Conservation (phyloP, 1,139 yeast genomes). For the Blastobotrys ciferrii region DNA sequence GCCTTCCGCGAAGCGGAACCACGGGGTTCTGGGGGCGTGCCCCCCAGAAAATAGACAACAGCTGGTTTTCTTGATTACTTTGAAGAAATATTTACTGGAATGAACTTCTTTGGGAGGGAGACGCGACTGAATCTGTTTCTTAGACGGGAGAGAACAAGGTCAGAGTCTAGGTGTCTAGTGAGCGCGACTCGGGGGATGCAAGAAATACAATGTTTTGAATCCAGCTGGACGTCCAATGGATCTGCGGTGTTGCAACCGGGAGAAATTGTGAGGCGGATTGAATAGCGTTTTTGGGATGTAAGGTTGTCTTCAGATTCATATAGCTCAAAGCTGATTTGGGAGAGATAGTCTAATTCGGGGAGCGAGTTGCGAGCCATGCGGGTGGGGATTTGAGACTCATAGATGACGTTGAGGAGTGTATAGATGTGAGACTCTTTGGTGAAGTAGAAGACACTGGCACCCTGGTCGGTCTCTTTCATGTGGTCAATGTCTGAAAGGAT, state of each 20-base stretch:
- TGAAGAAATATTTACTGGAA: conserved; percentile 37
- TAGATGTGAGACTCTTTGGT: conserved; percentile 97
- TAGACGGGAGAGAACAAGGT: conserved; percentile 78
- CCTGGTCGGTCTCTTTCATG: conserved; percentile 73
- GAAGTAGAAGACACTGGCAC: conserved; percentile 85
- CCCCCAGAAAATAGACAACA: too few relatives aligned
- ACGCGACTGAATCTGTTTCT: conserved; percentile 84
- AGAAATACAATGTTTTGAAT: conserved; percentile 93
- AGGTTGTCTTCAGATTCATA: conserved; percentile 67
- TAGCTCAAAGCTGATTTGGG: conserved; percentile 91
- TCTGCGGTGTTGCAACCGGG: conserved; percentile 99
- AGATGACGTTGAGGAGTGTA: conserved; percentile 83
- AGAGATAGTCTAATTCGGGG: conserved; percentile 92
- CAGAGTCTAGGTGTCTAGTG: conserved; percentile 92
- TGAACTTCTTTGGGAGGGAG: conserved; percentile 66
- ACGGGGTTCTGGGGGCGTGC: too few relatives aligned
- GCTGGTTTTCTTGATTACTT: too few relatives aligned
- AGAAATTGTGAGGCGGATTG: conserved; percentile 82
- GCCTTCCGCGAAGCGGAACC: too few relatives aligned
- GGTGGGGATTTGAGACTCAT: conserved; percentile 93
- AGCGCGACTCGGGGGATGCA: conserved; percentile 88
- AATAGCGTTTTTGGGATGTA: conserved; percentile 71
- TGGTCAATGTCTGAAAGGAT: conserved; percentile 75
- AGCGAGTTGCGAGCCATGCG: conserved; percentile 90
- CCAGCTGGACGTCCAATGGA: conserved; percentile 93